These are phyloP conservation scores for Carex pumila DNA, from an alignment of 176 grass and related monocot genomes.

Conservation along the genomic window DNA sequence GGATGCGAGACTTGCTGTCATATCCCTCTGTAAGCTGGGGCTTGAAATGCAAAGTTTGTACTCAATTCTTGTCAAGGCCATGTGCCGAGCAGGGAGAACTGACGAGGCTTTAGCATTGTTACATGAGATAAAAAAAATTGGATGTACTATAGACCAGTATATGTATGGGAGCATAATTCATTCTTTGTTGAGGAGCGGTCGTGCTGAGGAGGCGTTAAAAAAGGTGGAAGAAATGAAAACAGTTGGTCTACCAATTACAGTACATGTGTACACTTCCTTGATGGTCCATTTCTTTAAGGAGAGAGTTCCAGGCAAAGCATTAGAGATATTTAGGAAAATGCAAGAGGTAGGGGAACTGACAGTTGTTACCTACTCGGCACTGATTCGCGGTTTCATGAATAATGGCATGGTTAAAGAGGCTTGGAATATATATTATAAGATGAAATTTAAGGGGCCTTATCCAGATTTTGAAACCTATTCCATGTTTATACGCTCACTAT, in stretches of 20 bases:
- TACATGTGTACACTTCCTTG: slow-evolving; percentile 57
- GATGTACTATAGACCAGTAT: slow-evolving; percentile 47
- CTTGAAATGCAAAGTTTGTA: slow-evolving; percentile 47
- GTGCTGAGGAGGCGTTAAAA: slow-evolving; percentile 45
- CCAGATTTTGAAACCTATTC: slow-evolving; percentile 85
- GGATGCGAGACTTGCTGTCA: slow-evolving; percentile 43
- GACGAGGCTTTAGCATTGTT: slow-evolving; percentile 53
- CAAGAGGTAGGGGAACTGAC: slow-evolving; percentile 46
- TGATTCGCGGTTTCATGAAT: slow-evolving; percentile 74
- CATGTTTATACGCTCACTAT: slow-evolving; percentile 78
- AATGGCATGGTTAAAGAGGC: slow-evolving; percentile 71
- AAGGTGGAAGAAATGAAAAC: slow-evolving; percentile 73
- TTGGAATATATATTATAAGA: slow-evolving; percentile 50
- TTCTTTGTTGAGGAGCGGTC: slow-evolving; percentile 48
- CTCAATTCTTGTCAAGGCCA: slow-evolving; percentile 58
- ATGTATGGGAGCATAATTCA: slow-evolving; percentile 81
- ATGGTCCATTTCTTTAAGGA: slow-evolving; percentile 78
- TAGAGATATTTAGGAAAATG: slow-evolving; percentile 60
- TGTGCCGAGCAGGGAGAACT: slow-evolving; percentile 53
- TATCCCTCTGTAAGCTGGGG: slow-evolving; percentile 47
- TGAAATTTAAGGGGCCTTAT: slow-evolving; percentile 68
- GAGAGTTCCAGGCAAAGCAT: slow-evolving; percentile 47
- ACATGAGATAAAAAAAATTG: slow-evolving; percentile 35
- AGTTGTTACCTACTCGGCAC: slow-evolving; percentile 58
- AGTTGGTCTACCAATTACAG: slow-evolving; percentile 42